Percentiles rank a stretch among this genome's conserved stretches.
Evolutionary conservation across 805 yeast species (phyloP).

Genomic region (Saturnispora serradocipensis): DNA sequence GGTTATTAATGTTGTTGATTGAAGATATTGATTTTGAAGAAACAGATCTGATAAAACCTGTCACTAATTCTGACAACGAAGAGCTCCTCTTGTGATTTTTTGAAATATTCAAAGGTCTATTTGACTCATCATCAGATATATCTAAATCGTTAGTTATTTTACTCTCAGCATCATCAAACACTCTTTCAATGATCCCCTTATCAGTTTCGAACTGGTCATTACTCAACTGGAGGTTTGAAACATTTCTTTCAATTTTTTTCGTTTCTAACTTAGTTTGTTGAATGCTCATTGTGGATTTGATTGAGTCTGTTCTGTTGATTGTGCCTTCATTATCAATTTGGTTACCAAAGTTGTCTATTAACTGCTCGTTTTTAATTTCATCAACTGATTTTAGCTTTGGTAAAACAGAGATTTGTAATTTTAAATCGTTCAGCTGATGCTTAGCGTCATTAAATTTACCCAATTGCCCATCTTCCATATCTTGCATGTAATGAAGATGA

Average conservation of each 20-base stretch:
- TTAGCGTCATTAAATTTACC: conserved; percentile 8
- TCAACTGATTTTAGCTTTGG: conserved; percentile 10
- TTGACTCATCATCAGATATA: background rate
- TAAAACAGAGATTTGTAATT: conserved; percentile 10
- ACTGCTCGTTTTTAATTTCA: conserved; percentile 3
- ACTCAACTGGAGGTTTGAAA: conserved; percentile 11
- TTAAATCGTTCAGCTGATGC: conserved; percentile 11
- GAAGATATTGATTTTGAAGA: conserved; percentile 14
- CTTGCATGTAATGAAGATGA: conserved; percentile 24
- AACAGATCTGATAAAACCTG: conserved; percentile 16
- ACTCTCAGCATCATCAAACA: conserved; percentile 4
- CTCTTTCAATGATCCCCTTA: conserved; percentile 12
- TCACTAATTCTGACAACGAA: conserved; percentile 17
- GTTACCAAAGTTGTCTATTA: conserved; percentile 19
- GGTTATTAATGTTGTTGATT: conserved; percentile 2
- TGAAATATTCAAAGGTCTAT: background rate
- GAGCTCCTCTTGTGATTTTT: background rate
- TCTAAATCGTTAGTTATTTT: background rate
- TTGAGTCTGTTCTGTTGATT: conserved; percentile 24
- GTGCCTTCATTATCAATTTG: conserved; percentile 4
- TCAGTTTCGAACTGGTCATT: conserved; percentile 21
- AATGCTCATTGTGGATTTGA: conserved; percentile 24
- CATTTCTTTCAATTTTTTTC: conserved; percentile 12
- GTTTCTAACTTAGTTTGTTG: conserved; percentile 23
- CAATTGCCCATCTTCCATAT: conserved; percentile 16